phyloP scores from a whole-genome alignment of 1,284 basidiomycete species.

The Fomitopsis palustris region DNA sequence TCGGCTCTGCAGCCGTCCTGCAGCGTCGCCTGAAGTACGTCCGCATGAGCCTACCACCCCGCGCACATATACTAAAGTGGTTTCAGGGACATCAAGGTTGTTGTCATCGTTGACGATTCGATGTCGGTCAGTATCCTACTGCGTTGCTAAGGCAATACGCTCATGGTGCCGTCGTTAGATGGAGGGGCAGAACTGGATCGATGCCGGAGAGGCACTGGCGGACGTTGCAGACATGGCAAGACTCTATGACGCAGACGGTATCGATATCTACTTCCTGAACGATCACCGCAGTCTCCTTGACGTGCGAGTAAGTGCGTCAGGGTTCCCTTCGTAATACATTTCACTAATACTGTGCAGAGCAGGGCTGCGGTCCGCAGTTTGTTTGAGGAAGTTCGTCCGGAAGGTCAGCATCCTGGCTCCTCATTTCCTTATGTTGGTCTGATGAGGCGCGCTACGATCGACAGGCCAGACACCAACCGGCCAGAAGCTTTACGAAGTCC shows the following conservation, averaged over 20 bases:
- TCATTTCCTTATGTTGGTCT: background rate
- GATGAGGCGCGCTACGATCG: too few species aligned
- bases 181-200: slow-evolving; percentile 37
- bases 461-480: slow-evolving; percentile 38
- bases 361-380: background rate
- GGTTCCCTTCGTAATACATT: too few species aligned
- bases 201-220: slow-evolving; percentile 38
- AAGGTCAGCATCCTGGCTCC: background rate
- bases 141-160: background rate
- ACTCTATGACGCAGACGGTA: slow-evolving; percentile 35
- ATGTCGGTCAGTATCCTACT: background rate
- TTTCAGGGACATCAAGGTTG: background rate
- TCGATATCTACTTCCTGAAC: slow-evolving; percentile 46
- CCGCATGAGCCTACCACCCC: background rate
- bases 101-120: slow-evolving; percentile 2
- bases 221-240: slow-evolving; percentile 39
- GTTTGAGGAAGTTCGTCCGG: background rate
- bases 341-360: background rate
- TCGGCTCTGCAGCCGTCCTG: background rate
- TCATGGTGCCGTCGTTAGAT: slow-evolving; percentile 25
- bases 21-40: background rate
- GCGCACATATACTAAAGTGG: background rate
- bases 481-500: slow-evolving; percentile 34
- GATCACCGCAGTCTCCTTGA: slow-evolving; percentile 2
- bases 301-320: background rate